Base-by-base conservation (phyloP, 495 filamentous ascomycete genomes). In the Penicillium fimorum region DNA sequence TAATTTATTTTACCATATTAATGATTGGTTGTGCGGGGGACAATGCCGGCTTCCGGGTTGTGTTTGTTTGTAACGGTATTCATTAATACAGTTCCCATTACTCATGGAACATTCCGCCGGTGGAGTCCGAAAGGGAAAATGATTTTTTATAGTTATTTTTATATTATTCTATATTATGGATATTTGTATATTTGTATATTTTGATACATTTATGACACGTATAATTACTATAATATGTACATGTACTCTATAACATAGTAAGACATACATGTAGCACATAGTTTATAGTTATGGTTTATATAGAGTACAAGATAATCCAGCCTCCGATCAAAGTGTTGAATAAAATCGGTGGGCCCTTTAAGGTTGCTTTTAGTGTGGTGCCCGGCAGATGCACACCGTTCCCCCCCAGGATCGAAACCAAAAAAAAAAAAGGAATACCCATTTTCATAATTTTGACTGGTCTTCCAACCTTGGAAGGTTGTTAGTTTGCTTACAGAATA, bases 311-410 rank as follows among this genome's bases (percentile, higher is more conserved):
- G n/a, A 38, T 2, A 37, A 17, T 13, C 13, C 35, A 38, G 10
- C 35, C 41, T 24, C 22, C 22, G 22, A 22, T 43, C 24, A 33
- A 9, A 24, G 15, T 46, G 46, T 48, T 48, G 46, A 48, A 48
- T 48, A 24, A 37, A n/a, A 38, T 8, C 27, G 33, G 51, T 57
- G 58, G 55, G 51, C 58, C 55, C 44, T 58, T 64, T 67, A 69
- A 69, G 63, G 64, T 69, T 67, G 59, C 25, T 46, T 57, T 62
- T 64, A 69, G 64, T 62, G 64, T 42, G 47, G 63, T 63, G 59
- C 57, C 58, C 60, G 63, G 65, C 63, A 68, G 62, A 67, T 60
- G 46, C 45, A 50, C 56, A 48, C 58, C 58, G 53, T 48, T 61
- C 50, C 38, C 50, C 22, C 58, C 33, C 47, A 50, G 48, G 33